Conservation (phyloP, 495 filamentous ascomycete species). For the Mytilinidion resinicola region DNA sequence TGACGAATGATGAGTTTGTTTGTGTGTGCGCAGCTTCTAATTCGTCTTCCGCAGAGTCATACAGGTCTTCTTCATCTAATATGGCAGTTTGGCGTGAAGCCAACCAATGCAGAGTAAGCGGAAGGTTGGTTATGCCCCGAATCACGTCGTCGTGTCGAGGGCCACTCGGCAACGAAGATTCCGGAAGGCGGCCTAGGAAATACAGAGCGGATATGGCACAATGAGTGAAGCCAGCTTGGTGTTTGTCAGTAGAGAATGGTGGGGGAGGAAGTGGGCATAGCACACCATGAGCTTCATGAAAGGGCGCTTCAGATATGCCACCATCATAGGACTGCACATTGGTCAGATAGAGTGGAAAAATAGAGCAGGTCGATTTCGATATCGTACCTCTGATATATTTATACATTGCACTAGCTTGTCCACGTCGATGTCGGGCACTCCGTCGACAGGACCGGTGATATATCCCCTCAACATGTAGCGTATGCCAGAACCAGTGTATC, state of each 20-base stretch:
- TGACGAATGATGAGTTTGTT: constrained; percentile 25
- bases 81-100: constrained; percentile 58
- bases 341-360: not conserved
- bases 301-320: constrained; percentile 73
- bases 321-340: constrained; percentile 75
- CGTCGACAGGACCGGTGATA: constrained; percentile 44
- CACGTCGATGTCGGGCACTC: constrained; percentile 68
- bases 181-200: constrained; percentile 53
- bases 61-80: constrained; percentile 37
- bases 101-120: constrained; percentile 55
- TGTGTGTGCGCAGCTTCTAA: constrained; percentile 26
- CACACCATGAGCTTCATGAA: constrained; percentile 84
- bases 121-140: constrained; percentile 33
- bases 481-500: constrained; percentile 73
- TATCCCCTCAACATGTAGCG: constrained; percentile 70
- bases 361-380: constrained; percentile 24
- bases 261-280: constrained; percentile 6
- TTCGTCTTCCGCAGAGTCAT: constrained; percentile 31
- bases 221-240: constrained; percentile 76
- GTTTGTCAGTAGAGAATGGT: not conserved
- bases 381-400: constrained; percentile 55
- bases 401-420: constrained; percentile 65
- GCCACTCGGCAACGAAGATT: not conserved
- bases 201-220: constrained; percentile 72
- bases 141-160: constrained; percentile 14